phyloP scores from a whole-genome alignment of 257 asterid genomes.

The Solanum lignicaule region DNA sequence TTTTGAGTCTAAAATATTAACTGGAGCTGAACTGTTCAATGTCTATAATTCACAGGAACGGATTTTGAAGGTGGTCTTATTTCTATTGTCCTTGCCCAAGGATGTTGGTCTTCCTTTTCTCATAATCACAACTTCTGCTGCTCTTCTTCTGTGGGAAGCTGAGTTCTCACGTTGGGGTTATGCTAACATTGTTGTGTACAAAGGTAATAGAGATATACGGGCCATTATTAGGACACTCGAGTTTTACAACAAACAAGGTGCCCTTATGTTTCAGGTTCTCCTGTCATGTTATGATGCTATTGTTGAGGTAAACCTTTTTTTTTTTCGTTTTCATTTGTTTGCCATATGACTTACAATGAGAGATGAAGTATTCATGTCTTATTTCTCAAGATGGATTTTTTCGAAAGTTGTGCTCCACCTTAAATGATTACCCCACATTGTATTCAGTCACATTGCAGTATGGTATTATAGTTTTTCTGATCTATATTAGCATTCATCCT shows the following conservation, averaged over 20 bases:
- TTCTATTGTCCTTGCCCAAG: conserved; percentile 11
- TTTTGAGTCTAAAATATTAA: not conserved
- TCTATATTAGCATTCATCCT: not conserved
- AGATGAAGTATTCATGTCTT: not conserved
- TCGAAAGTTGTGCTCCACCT: not conserved
- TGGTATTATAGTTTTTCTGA: not conserved
- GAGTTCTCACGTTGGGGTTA: conserved; percentile 15
- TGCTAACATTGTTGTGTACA: conserved; percentile 12
- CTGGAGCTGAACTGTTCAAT: not conserved
- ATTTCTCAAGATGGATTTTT: not conserved
- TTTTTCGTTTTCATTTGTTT: not conserved
- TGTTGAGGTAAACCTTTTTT: conserved; percentile 12
- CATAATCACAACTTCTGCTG: conserved; percentile 11
- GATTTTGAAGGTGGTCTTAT: conserved; percentile 7
- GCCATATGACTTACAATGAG: not conserved
- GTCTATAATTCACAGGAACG: conserved; percentile 15
- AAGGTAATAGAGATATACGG: conserved; percentile 15
- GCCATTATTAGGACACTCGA: conserved; percentile 10
- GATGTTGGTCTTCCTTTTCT: conserved; percentile 9
- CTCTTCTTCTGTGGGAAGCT: conserved; percentile 22
- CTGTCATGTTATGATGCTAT: conserved; percentile 7
- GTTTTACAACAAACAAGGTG: conserved; percentile 13
- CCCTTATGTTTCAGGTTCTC: conserved; percentile 25
- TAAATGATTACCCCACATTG: not conserved
- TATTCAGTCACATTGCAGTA: not conserved